Conservation (phyloP, 257 asterid species). For the Orobanche coerulescens region DNA sequence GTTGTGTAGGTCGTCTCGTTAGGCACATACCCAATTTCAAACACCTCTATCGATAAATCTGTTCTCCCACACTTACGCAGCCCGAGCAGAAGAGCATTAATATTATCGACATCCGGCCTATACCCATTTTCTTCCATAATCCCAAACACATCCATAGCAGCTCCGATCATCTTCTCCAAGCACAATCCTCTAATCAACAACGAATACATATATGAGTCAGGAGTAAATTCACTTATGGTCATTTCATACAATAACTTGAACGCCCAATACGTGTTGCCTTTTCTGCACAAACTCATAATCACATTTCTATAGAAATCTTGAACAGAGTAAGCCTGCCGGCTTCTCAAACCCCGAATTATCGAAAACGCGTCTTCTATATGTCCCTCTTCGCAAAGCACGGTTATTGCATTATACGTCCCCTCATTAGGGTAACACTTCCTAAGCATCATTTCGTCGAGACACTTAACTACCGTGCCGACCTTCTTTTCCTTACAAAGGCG, state of each 20-base stretch:
- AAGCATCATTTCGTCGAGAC: slow-evolving; percentile 53
- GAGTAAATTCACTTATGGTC: slow-evolving; percentile 49
- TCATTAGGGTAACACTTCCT: slow-evolving; percentile 55
- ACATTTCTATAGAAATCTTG: slow-evolving; percentile 58
- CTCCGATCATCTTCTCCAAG: slow-evolving; percentile 62
- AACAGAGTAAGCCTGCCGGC: slow-evolving; percentile 32
- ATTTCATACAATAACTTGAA: slow-evolving; percentile 58
- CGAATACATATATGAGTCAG: slow-evolving; percentile 73
- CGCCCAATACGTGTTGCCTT: slow-evolving; percentile 66
- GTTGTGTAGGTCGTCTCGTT: slow-evolving; percentile 72
- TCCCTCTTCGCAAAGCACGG: slow-evolving; percentile 63
- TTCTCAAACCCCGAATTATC: slow-evolving; percentile 54
- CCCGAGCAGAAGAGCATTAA: slow-evolving; percentile 72
- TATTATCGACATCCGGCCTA: slow-evolving; percentile 52
- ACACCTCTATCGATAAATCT: slow-evolving; percentile 55
- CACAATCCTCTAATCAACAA: slow-evolving; percentile 76
- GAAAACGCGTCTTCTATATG: slow-evolving; percentile 61
- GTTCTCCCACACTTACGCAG: slow-evolving; percentile 68
- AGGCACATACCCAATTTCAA: slow-evolving; percentile 51
- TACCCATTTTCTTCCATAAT: slow-evolving; percentile 56
- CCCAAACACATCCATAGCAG: slow-evolving; percentile 50
- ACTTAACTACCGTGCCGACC: slow-evolving; percentile 42
- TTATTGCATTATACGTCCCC: slow-evolving; percentile 76
- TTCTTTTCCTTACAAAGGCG: slow-evolving; percentile 59
- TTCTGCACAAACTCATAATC: slow-evolving; percentile 57